Base-by-base conservation (phyloP, 75 land plant species). In the Cupressus sempervirens region DNA sequence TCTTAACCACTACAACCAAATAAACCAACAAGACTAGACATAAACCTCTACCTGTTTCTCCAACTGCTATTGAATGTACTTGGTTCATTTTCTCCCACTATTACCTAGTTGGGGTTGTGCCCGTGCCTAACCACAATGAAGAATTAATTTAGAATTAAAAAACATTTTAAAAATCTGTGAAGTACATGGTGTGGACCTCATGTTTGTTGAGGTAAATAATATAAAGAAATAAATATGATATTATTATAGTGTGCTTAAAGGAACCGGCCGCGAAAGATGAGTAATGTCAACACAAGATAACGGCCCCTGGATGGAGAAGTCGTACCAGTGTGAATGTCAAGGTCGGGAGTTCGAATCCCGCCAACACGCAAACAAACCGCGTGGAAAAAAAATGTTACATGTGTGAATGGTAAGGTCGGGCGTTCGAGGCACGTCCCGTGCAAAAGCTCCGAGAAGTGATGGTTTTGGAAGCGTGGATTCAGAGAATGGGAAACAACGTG, bases 391-490 rank as follows among this genome's bases (percentile, higher is more conserved):
- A 26, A 62, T 23, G 67, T 12, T 62, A 20, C 67, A n/a, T 1
- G n/a, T 62, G 67, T 23, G 67, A 62, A 62, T 62, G 67, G 67
- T 62, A 62, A 62, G 67, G 67, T 26, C 67, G 6, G n/a, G 67
- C 23, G 67, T 32, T 72, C 36, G 74, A 32, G 12, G 12, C 74
- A 11, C 35, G 74, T 14, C 12, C 32, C 35, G 15, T 10, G 34
- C 35, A 29, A 23, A 32, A 72, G 35, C 35, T 72, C 84, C 1
- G 81, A 38, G 36, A 62, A 79, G 81, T 79, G 46, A 79, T 79
- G 81, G 81, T 79, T 79, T 79, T 79, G 48, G 81, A 79, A n/a
- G 45, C 50, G 12, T 79, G 81, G 81, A 79, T 79, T 79, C 85
- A 76, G 34, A 76, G 46, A 40, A 68, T 84, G 81, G 85, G 76